Evolutionary conservation across 2,329 filamentous ascomycete genomes (phyloP).

Genomic region (Teratosphaeria destructans): DNA sequence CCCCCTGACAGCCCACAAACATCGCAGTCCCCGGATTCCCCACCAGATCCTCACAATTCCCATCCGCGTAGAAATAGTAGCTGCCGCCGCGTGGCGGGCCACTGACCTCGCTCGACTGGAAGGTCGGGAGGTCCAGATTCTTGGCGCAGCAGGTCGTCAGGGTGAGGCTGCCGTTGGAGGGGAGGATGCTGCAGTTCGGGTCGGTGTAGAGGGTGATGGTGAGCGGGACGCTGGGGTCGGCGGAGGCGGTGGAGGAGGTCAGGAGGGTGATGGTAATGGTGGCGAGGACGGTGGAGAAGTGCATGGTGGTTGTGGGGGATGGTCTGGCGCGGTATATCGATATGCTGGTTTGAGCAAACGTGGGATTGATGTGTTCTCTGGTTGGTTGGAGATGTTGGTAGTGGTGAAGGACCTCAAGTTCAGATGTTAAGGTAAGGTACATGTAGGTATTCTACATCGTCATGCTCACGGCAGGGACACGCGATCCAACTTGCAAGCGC

Average conservation of each 20-base stretch:
- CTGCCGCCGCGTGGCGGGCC: not conserved
- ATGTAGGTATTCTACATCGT: too few species aligned
- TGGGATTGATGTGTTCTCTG: too few species aligned
- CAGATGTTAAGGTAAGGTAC: too few species aligned
- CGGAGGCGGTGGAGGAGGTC: not conserved
- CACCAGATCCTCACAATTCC: not conserved
- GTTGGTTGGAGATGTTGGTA: not conserved
- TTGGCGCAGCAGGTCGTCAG: not conserved
- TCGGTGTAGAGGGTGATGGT: not conserved
- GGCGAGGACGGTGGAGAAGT: not conserved
- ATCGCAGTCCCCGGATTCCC: not conserved
- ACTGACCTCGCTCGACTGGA: not conserved
- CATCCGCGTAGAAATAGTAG: not conserved
- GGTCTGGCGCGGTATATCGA: not conserved
- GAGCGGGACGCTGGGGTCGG: not conserved
- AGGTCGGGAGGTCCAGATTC: not conserved
- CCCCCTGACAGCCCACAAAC: not conserved
- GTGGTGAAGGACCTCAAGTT: not conserved
- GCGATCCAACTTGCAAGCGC: too few species aligned
- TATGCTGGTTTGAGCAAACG: not conserved
- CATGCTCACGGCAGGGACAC: too few species aligned
- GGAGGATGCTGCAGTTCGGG: not conserved
- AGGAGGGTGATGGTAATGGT: not conserved
- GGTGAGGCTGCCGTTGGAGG: not conserved
- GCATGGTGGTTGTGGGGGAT: not conserved